Base-by-base conservation (phyloP, 73 alveolate species). In the Paramecium sonneborni region DNA sequence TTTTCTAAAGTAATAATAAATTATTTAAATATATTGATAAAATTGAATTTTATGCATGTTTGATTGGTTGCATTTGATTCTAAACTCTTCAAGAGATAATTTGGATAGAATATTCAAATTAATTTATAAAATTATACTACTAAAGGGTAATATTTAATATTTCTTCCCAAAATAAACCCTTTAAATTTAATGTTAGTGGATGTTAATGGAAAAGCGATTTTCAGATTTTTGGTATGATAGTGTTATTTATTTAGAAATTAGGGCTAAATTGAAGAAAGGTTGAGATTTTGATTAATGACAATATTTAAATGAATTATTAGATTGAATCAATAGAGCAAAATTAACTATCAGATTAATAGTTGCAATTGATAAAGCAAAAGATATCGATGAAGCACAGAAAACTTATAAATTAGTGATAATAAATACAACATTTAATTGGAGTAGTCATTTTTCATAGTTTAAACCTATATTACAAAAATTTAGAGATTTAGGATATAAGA, bases 31-130 rank as follows among this genome's bases (percentile, higher is more conserved):
- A 62, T 62, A 62, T 62, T 43, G 48, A 62, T 12, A 62, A 62
- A 86, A 93, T 97, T 15, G 99, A 98, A 91, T 86, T 98, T 79
- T 99, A 98, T 88, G 97, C 99, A 12, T 99, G 97, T 93, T 86
- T 98, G 46, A 93, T 95, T 46, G 99, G 99, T 12, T 95, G 98
- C 74, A 69, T 98, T 20, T 84, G 99, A 57, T 96, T 95, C 57
- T 88, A 85, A 68, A 98, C 99, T n/a, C 91, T 98, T 76, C 93
- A 94, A 14, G 98, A 98, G 85, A 92, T 85, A 92, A 48, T 95
- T 94, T 58, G 95, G 94, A 24, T 93, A 95, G 9, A 88, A 93
- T 82, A 85, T 74, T 0, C 96, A 95, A 43, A 92, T 85, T 34
- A 58, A 89, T 4, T 93, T 95, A 48, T 93, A 92, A 58, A 88